Evolutionary conservation across 2,329 filamentous ascomycete species (phyloP).

Genomic region (Scedosporium aurantiacum): DNA sequence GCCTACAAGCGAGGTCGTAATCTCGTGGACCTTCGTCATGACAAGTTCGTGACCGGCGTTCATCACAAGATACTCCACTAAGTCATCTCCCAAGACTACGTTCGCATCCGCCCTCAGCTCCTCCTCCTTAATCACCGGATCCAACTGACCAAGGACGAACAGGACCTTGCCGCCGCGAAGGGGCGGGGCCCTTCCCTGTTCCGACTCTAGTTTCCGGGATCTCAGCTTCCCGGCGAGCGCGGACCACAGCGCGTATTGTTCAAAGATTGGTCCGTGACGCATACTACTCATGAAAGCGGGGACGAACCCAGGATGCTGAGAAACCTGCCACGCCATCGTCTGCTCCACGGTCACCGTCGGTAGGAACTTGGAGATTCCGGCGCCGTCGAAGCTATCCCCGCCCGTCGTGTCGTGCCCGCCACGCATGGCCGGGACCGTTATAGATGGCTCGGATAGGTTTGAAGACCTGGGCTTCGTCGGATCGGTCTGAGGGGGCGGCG

Average conservation of each 20-base stretch:
- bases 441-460: not conserved
- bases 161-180: slow-evolving; percentile 41
- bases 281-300: slow-evolving; percentile 61
- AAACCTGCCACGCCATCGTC: slow-evolving; percentile 60
- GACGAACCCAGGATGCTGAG: slow-evolving; percentile 55
- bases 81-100: slow-evolving; percentile 44
- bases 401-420: slow-evolving; percentile 22
- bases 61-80: slow-evolving; percentile 42
- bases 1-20: slow-evolving; percentile 30
- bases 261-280: slow-evolving; percentile 56
- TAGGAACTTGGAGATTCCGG: slow-evolving; percentile 39
- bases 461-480: slow-evolving; percentile 5
- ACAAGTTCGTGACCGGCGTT: slow-evolving; percentile 61
- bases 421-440: slow-evolving; percentile 22
- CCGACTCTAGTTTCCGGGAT: slow-evolving; percentile 22
- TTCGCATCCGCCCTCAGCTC: slow-evolving; percentile 53
- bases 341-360: slow-evolving; percentile 46
- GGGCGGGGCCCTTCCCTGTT: slow-evolving; percentile 16
- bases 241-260: slow-evolving; percentile 49
- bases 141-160: slow-evolving; percentile 53
- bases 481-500: slow-evolving; percentile 28
- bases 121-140: slow-evolving; percentile 54
- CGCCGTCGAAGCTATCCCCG: slow-evolving; percentile 29
- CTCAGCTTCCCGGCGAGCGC: slow-evolving; percentile 39
- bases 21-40: slow-evolving; percentile 46